Conservation (phyloP, 306 rosid genomes). For the Carpinus viminea region DNA sequence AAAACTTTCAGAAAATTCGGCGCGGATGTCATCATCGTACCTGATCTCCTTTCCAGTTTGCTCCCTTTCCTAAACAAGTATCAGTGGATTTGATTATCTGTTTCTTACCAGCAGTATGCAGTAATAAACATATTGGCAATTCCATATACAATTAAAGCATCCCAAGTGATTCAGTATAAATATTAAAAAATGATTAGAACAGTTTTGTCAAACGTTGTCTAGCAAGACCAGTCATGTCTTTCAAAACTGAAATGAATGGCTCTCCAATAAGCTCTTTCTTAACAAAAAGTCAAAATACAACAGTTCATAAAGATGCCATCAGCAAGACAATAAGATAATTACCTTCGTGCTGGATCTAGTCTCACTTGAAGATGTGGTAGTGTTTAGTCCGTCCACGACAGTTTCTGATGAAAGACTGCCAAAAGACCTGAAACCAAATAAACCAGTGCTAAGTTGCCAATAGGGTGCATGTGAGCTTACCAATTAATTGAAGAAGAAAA, state of each 20-base stretch:
- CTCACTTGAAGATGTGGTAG: conserved; percentile 56
- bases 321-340: conserved; percentile 25
- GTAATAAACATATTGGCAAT: not conserved
- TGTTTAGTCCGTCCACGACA: conserved; percentile 50
- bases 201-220: not conserved
- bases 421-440: conserved; percentile 45
- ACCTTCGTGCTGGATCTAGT: conserved; percentile 64
- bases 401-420: conserved; percentile 65
- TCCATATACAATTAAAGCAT: not conserved
- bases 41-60: conserved; percentile 37
- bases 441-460: conserved; percentile 18
- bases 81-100: conserved; percentile 3
- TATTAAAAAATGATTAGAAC: not conserved
- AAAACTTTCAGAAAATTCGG: conserved; percentile 38
- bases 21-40: conserved; percentile 19
- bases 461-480: not conserved
- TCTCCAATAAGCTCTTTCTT: not conserved
- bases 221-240: not conserved
- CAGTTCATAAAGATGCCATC: conserved; percentile 3
- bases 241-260: not conserved
- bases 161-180: not conserved
- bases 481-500: not conserved
- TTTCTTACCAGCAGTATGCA: not conserved
- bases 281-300: conserved; percentile 6
- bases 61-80: conserved; percentile 44